Percentiles rank a stretch among this genome's conserved stretches.
Evolutionary conservation across 768 basidiomycete species (phyloP).

Genomic region (Termitomyces sp.): DNA sequence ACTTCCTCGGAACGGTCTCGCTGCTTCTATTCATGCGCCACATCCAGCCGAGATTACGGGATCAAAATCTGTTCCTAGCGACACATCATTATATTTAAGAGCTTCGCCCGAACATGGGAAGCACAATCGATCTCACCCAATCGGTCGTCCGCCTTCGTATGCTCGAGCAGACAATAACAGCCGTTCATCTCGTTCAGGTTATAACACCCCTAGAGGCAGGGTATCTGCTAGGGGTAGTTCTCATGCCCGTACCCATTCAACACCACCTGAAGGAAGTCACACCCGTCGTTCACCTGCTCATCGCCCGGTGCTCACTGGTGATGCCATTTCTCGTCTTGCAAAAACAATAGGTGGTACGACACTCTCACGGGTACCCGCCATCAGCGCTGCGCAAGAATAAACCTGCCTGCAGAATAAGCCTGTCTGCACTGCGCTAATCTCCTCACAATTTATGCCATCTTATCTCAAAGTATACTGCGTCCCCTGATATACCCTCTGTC

Average conservation of each 20-base stretch:
- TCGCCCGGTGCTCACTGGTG: slow-evolving; percentile 72
- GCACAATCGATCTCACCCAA: slow-evolving; percentile 58
- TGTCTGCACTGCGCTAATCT: not conserved
- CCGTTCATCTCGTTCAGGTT: slow-evolving; percentile 40
- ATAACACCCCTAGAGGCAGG: slow-evolving; percentile 41
- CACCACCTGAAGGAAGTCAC: slow-evolving; percentile 43
- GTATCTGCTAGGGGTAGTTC: slow-evolving; percentile 28
- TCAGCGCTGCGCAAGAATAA: slow-evolving; percentile 24
- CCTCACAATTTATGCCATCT: not conserved
- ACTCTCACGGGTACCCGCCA: slow-evolving; percentile 20
- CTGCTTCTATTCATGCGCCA: slow-evolving; percentile 59
- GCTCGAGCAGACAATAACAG: slow-evolving; percentile 26
- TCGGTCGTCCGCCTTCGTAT: slow-evolving; percentile 38
- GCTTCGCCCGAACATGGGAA: slow-evolving; percentile 27
- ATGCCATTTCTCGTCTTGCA: slow-evolving; percentile 65
- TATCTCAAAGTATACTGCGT: not conserved
- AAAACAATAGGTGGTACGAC: slow-evolving; percentile 51
- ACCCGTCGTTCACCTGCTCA: slow-evolving; percentile 36
- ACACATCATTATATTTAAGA: slow-evolving; percentile 29
- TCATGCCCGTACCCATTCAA: slow-evolving; percentile 64
- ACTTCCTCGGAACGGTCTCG: slow-evolving; percentile 29
- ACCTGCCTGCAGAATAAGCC: not conserved
- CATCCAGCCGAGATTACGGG: slow-evolving; percentile 27
- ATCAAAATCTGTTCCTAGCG: slow-evolving; percentile 38
- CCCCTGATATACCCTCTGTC: slow-evolving; percentile 5